Conservation (phyloP, 2,329 filamentous ascomycete genomes). For the Chaetomium strumarium region DNA sequence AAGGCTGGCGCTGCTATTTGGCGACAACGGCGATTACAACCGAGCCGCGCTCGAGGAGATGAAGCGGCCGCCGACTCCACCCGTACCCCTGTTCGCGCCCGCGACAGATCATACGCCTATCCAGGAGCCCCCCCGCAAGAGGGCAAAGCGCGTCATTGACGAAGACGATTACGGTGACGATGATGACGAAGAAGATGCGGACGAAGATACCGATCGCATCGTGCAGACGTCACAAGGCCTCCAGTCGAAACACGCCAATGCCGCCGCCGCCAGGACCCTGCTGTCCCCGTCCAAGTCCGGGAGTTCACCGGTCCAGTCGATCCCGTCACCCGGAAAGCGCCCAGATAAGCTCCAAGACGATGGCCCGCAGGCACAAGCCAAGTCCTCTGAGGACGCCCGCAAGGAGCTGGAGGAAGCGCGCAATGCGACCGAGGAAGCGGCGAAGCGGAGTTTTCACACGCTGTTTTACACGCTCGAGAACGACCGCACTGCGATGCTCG, state of each 20-base stretch:
- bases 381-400: slow-evolving; percentile 78
- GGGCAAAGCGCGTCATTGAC: slow-evolving; percentile 70
- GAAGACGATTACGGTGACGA: slow-evolving; percentile 86
- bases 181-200: slow-evolving; percentile 62
- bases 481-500: slow-evolving; percentile 91
- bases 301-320: slow-evolving; percentile 59
- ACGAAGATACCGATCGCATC: slow-evolving; percentile 34
- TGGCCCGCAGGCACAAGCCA: slow-evolving; percentile 50
- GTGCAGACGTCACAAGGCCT: slow-evolving; percentile 44
- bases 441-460: slow-evolving; percentile 84
- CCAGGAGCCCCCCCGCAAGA: slow-evolving; percentile 62
- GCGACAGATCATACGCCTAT: slow-evolving; percentile 54
- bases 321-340: slow-evolving; percentile 55
- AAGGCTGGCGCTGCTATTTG: slow-evolving; percentile 71
- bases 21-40: slow-evolving; percentile 50
- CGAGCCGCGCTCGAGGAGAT: slow-evolving; percentile 48
- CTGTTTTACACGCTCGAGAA: slow-evolving; percentile 94
- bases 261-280: slow-evolving; percentile 51
- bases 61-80: slow-evolving; percentile 32
- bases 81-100: slow-evolving; percentile 43
- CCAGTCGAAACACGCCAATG: slow-evolving; percentile 44
- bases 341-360: slow-evolving; percentile 48
- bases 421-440: slow-evolving; percentile 82
- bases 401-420: slow-evolving; percentile 91
- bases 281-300: slow-evolving; percentile 66